A percentile compares a stretch with the other conserved stretches of the same genome.
phyloP scores from a whole-genome alignment of 2,329 filamentous ascomycete species.

The Curvularia sp. region DNA sequence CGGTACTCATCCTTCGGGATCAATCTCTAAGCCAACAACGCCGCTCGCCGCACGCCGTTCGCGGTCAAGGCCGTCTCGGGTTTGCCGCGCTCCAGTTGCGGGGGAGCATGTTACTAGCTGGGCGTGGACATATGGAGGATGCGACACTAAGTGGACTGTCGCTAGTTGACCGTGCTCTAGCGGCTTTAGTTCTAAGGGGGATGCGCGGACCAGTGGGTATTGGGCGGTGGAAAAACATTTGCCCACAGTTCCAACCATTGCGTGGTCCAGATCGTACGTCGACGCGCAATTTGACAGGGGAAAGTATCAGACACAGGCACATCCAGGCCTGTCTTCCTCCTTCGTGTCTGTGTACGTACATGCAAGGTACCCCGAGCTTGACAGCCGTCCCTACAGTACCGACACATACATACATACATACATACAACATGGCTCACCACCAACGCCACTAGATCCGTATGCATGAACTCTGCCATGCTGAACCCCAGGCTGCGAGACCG shows the following conservation, averaged over 20 bases:
- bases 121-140: slow-evolving; percentile 35
- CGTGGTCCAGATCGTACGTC: slow-evolving; percentile 11
- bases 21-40: slow-evolving; percentile 5
- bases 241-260: slow-evolving; percentile 8
- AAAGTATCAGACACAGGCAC: background rate
- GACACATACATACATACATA: slow-evolving; percentile 2
- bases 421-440: slow-evolving; percentile 5
- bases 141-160: slow-evolving; percentile 14
- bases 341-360: background rate
- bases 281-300: background rate
- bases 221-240: slow-evolving; percentile 16
- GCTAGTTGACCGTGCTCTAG: slow-evolving; percentile 13
- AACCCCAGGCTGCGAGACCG: slow-evolving; percentile 11
- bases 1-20: slow-evolving; percentile 12
- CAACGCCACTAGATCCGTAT: slow-evolving; percentile 9
- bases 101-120: slow-evolving; percentile 23
- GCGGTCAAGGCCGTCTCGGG: slow-evolving; percentile 13
- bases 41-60: background rate
- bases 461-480: slow-evolving; percentile 16
- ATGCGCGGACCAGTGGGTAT: background rate
- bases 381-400: slow-evolving; percentile 2
- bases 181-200: slow-evolving; percentile 4
- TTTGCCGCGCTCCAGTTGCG: slow-evolving; percentile 18
- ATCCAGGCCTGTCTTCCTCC: background rate
- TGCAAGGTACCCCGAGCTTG: slow-evolving; percentile 3